Conservation (phyloP, 768 basidiomycete species). For the Rhodotorula graminis region DNA sequence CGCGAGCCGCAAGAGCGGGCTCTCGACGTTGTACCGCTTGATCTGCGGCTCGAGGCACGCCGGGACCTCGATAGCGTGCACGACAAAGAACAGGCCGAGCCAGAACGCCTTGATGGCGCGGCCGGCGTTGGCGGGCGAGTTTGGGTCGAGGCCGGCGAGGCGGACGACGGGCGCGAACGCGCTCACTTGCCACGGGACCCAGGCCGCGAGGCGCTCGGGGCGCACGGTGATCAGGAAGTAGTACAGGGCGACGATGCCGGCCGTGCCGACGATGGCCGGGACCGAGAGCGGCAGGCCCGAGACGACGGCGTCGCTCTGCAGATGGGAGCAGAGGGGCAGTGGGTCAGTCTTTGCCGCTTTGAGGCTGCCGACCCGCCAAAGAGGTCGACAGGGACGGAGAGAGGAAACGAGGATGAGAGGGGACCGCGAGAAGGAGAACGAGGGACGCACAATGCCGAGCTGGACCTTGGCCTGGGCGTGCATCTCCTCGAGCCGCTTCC, state of each 20-base stretch:
- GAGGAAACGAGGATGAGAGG: too few relatives aligned
- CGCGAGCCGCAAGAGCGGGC: not conserved
- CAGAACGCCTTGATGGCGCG: not conserved
- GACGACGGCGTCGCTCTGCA: slow-evolving; percentile 8
- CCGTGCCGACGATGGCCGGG: not conserved
- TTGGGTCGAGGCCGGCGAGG: too few relatives aligned
- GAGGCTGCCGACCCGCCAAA: too few relatives aligned
- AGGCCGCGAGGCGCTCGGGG: not conserved
- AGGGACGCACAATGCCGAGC: slow-evolving; percentile 12
- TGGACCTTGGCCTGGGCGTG: slow-evolving; percentile 10
- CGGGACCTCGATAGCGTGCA: slow-evolving; percentile 1
- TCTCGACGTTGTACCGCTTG: not conserved
- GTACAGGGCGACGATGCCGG: not conserved
- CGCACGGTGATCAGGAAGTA: not conserved
- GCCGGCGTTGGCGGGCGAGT: not conserved
- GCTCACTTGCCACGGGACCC: not conserved
- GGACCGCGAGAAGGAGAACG: too few relatives aligned
- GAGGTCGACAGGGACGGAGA: too few relatives aligned
- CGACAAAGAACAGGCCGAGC: not conserved
- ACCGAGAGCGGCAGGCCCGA: not conserved
- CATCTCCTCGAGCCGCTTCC: slow-evolving; percentile 21
- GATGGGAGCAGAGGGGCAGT: too few relatives aligned
- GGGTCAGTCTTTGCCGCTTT: not conserved
- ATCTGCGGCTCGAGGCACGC: not conserved
- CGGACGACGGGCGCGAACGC: not conserved